Evolutionary conservation across 1,284 basidiomycete species (phyloP).

Genomic region (Hypsizygus ulmarius): DNA sequence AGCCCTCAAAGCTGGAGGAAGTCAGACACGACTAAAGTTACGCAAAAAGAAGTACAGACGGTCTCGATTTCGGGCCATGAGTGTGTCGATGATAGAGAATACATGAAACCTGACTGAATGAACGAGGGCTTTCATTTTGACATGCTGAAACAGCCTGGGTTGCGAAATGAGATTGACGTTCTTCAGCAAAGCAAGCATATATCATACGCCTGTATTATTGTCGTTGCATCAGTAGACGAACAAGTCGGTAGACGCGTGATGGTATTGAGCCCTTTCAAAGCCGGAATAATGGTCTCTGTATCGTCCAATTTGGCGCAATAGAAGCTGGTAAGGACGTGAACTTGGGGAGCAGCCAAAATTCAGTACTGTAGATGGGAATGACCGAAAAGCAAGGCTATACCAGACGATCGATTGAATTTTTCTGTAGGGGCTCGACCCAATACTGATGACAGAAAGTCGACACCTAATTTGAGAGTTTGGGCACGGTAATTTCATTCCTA

Average conservation of each 20-base stretch:
- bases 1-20: slow-evolving; percentile 56
- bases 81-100: slow-evolving; percentile 78
- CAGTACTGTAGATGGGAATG: slow-evolving; percentile 5
- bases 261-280: slow-evolving; percentile 70
- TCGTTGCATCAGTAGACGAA: slow-evolving; percentile 67
- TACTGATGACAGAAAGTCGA: slow-evolving; percentile 69
- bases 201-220: slow-evolving; percentile 72
- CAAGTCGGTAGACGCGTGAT: slow-evolving; percentile 69
- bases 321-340: slow-evolving; percentile 80
- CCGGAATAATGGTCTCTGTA: slow-evolving; percentile 75
- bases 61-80: slow-evolving; percentile 73
- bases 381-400: slow-evolving; percentile 42
- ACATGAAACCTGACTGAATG: slow-evolving; percentile 84
- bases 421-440: slow-evolving; percentile 59
- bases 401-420: slow-evolving; percentile 78
- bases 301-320: slow-evolving; percentile 87
- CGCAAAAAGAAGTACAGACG: slow-evolving; percentile 40
- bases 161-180: slow-evolving; percentile 6
- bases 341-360: slow-evolving; percentile 37
- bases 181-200: slow-evolving; percentile 24
- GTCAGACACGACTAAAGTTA: slow-evolving; percentile 5
- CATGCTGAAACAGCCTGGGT: slow-evolving; percentile 70
- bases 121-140: slow-evolving; percentile 79
- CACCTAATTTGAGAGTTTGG: slow-evolving; percentile 47
- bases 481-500: background rate